Conservation (phyloP, 2,329 filamentous ascomycete genomes). For the Aspergillus vadensis region DNA sequence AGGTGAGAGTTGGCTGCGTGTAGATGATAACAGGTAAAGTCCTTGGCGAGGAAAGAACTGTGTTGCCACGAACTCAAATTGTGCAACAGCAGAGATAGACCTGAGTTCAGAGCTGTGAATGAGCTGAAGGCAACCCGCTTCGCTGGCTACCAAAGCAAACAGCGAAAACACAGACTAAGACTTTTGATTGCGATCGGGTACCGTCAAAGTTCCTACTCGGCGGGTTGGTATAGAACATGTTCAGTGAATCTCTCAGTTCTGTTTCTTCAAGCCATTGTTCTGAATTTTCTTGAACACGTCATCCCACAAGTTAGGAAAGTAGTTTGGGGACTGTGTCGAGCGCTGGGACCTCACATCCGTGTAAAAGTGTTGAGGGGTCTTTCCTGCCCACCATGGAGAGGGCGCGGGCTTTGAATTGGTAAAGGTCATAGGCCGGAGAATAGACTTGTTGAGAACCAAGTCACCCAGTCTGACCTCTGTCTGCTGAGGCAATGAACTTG, state of each 20-base stretch:
- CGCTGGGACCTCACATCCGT: conserved; percentile 40
- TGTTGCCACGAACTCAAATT: not conserved
- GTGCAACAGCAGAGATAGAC: not conserved
- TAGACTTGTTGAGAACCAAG: conserved; percentile 38
- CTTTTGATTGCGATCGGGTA: not conserved
- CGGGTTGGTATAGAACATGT: not conserved
- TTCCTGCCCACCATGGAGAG: conserved; percentile 42
- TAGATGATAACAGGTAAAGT: not conserved
- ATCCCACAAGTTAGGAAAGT: conserved; percentile 49
- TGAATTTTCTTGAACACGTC: conserved; percentile 46
- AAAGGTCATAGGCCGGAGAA: conserved; percentile 45
- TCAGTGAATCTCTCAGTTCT: not conserved
- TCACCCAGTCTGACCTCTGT: conserved; percentile 48
- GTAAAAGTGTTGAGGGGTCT: conserved; percentile 43
- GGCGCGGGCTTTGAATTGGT: conserved; percentile 39
- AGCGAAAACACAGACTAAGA: not conserved
- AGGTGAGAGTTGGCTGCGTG: conserved; percentile 5
- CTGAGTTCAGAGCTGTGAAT: not conserved
- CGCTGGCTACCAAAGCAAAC: not conserved
- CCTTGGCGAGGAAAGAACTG: not conserved
- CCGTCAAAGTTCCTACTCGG: not conserved
- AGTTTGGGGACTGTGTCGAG: conserved; percentile 41
- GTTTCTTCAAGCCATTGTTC: conserved; percentile 19
- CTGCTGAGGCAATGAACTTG: conserved; percentile 46
- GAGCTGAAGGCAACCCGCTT: not conserved